A percentile compares a stretch with the other conserved stretches of the same genome.
Evolutionary conservation across 441 rosid species (phyloP).

Genomic region (Melastoma candidum): DNA sequence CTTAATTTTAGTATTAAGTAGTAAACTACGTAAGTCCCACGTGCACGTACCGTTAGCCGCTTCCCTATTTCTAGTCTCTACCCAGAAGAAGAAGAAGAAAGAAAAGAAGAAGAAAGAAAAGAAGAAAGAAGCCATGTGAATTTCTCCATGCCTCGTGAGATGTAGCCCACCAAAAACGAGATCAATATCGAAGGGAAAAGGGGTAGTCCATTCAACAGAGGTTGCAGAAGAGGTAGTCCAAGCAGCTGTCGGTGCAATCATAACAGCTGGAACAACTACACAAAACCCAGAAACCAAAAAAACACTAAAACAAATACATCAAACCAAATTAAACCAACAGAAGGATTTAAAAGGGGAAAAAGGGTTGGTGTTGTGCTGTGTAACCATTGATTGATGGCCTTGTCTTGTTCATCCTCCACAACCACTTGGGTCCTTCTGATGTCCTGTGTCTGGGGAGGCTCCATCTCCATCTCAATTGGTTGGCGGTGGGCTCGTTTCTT

Average conservation of each 20-base stretch:
- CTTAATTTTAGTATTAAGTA: too few species aligned
- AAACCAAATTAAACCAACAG: neutral
- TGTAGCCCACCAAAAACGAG: too few species aligned
- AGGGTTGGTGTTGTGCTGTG: too few species aligned
- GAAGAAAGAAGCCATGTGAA: too few species aligned
- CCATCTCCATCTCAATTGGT: conserved; percentile 21
- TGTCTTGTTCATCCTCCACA: conserved; percentile 35
- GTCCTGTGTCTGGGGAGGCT: conserved; percentile 36
- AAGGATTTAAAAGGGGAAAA: neutral
- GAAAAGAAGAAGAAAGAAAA: too few species aligned
- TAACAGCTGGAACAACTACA: conserved; percentile 49
- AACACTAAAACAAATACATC: neutral
- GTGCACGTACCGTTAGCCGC: too few species aligned
- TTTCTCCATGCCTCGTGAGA: too few species aligned
- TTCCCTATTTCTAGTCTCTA: too few species aligned
- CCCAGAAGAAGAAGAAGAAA: too few species aligned
- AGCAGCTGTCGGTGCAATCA: conserved; percentile 39
- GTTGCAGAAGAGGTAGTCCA: conserved; percentile 39
- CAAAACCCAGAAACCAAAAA: neutral
- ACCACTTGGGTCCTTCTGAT: conserved; percentile 24
- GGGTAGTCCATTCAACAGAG: conserved; percentile 16
- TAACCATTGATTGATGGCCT: conserved; percentile 37
- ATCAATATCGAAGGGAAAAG: too few species aligned
- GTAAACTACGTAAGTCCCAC: too few species aligned
- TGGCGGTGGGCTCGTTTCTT: neutral